Evolutionary conservation across 208 protist species (phyloP), one percentile per base, ranked within the genome.

Genomic region (Endotrypanum monterogeii): DNA sequence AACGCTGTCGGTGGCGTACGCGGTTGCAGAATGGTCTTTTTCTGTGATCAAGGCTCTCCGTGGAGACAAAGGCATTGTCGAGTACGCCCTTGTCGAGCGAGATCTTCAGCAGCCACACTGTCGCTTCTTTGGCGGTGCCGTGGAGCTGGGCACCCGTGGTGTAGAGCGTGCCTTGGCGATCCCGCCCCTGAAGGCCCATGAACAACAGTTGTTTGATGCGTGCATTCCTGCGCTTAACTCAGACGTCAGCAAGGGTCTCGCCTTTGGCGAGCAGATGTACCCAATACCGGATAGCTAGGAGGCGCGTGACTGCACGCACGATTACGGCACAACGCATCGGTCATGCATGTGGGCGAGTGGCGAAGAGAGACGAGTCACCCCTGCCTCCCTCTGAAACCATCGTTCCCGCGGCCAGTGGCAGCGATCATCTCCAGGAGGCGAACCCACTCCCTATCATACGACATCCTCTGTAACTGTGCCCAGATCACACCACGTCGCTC

Each of bases 111-210:
- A 78, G 71, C 76, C 55, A n/a, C 41, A 54, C 14, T 93, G 77
- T 68, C 70, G 60, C n/a, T 97, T 86, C 80, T 98, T 98, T 83
- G 82, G 89, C 35, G 92, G 89, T 50, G 84, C 76, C 32, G 86
- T 97, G 44, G 84, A 89, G 73, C 84, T 98, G 52, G 95, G 96
- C 48, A 82, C 76, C 71, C 51, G 85, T 52, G 93, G 93, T 18
- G 90, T 96, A n/a, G 85, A 85, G 72, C 71, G 83, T 39, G 77
- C 92, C 16, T 71, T 89, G 63, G 86, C 90, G 25, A 67, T 95
- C 79, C 87, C 86, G 80, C 28, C 83, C 39, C 60, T 95, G 37
- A 90, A 76, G 66, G 72, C 57, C 39, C 88, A 90, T 57, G 91
- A 96, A 74, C 71, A 89, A 71, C 52, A 71, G 54, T 79, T 96